Evolutionary conservation across 805 yeast species (phyloP).

Genomic region (Saccharomyces jurei): DNA sequence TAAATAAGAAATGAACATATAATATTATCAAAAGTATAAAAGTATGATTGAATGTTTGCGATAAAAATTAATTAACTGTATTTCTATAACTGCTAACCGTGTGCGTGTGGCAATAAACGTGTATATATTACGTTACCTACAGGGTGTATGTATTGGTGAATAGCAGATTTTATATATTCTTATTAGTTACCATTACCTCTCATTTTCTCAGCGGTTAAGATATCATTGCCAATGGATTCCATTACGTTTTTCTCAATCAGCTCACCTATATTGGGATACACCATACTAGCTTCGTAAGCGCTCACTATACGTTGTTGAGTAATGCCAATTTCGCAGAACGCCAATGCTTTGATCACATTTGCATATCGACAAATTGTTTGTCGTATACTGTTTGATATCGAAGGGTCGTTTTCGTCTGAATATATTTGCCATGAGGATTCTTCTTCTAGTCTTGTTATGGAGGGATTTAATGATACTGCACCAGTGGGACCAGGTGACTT

Average conservation of each 20-base stretch:
- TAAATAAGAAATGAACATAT: background rate
- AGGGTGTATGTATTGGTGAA: background rate
- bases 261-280: slow-evolving; percentile 60
- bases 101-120: background rate
- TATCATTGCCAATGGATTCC: slow-evolving; percentile 65
- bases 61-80: background rate
- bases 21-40: background rate
- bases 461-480: slow-evolving; percentile 21
- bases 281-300: slow-evolving; percentile 87
- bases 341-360: slow-evolving; percentile 74
- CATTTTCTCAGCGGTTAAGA: slow-evolving; percentile 65
- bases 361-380: slow-evolving; percentile 76
- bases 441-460: slow-evolving; percentile 80
- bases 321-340: slow-evolving; percentile 79
- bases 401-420: slow-evolving; percentile 72
- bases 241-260: slow-evolving; percentile 66
- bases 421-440: slow-evolving; percentile 94
- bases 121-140: background rate
- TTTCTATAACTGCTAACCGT: background rate
- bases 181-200: slow-evolving; percentile 41
- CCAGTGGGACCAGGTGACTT: slow-evolving; percentile 30
- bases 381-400: slow-evolving; percentile 52
- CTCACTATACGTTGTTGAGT: slow-evolving; percentile 69
- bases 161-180: background rate
- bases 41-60: background rate